Base-by-base conservation (phyloP, 192 early-diverging fungal genomes). In the Backusella sp. region DNA sequence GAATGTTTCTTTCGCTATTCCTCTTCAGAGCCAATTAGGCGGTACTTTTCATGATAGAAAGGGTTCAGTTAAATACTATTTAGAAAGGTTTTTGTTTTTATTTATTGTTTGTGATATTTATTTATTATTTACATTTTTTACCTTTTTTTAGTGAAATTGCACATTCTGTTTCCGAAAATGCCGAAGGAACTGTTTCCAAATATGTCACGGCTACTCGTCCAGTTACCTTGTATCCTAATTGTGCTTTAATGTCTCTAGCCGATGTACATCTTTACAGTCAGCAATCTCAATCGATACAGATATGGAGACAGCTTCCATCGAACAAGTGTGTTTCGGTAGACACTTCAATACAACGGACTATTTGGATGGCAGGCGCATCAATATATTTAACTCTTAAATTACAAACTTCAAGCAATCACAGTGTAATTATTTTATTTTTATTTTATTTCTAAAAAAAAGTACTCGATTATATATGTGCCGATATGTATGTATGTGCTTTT, bases 11-110 rank as follows among this genome's bases (percentile, higher is more conserved):
- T 79, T 79, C 70, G 15, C 15, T 19, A 34, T 62, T 19, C 52
- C 66, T n/a, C 42, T 79, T 1, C 52, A 52, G 14, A 17, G 32
- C 14, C 35, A 70, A 12, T 56, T 74, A 19, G 66, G 77, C 28
- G 37, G 66, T 8, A 74, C 66, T 44, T 79, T 74, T 39, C 19
- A 69, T 17, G 77, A 79, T 41, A 79, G 74, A 69, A 79, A 74
- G 19, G 59, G 66, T 30, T 36, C 21, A 21, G 36, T 79, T 69
- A 67, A 37, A 35, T 79, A 79, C 32, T 42, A 68, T 21, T 52
- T 79, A 23, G 39, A 74, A 72, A 59, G 77, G 77, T 77, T 66
- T 28, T 23, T 30, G 34, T 23, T 23, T 68, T n/a, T 32, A 15
- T 11, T 68, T 37, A 68, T 37, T 37, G 19, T 21, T 68, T 17